A percentile compares a stretch with the other conserved stretches of the same genome.
These are phyloP conservation scores for Cornus controversa DNA, from an alignment of 148 eudicot species.

Conservation along the genomic window DNA sequence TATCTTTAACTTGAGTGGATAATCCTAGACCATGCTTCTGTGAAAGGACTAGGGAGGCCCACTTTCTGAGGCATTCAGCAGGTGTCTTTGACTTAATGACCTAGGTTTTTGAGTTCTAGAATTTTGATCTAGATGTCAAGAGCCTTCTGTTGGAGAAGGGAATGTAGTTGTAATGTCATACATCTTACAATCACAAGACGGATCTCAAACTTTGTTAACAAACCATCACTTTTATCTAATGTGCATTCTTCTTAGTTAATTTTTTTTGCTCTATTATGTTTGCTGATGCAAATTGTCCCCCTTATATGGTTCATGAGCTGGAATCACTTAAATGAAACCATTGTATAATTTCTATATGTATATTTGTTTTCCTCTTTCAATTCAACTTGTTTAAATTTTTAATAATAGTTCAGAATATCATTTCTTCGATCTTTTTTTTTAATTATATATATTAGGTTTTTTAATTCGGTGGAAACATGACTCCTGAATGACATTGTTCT, in stretches of 20 bases:
- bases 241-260: neutral
- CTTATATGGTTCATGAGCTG: neutral
- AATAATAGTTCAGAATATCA: neutral
- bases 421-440: neutral
- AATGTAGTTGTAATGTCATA: neutral
- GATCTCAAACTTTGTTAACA: neutral
- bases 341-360: neutral
- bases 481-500: neutral
- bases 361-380: neutral
- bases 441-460: neutral
- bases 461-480: neutral
- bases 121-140: neutral
- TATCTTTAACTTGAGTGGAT: too few species aligned
- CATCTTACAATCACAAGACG: neutral
- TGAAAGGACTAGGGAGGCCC: too few species aligned
- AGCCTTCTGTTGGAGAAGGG: neutral
- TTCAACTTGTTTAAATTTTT: neutral
- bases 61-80: too few species aligned
- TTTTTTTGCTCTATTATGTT: neutral
- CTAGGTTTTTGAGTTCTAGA: neutral
- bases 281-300: neutral
- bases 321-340: neutral
- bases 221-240: neutral
- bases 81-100: too few species aligned
- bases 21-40: too few species aligned